phyloP scores from a whole-genome alignment of 1,139 yeast species.

The Kodamaea suecica region DNA sequence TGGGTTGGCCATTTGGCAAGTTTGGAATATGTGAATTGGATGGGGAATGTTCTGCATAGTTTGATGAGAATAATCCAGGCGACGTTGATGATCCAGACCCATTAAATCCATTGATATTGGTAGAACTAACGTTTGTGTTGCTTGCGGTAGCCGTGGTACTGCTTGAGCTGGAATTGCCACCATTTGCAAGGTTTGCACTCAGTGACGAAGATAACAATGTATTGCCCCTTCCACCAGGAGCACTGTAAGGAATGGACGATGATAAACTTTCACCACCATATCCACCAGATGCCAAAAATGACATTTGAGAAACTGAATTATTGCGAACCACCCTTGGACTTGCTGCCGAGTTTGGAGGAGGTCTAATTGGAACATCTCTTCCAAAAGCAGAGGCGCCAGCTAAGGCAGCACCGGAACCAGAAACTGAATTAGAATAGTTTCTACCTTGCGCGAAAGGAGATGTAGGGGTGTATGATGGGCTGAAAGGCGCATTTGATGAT shows the following conservation, averaged over 20 bases:
- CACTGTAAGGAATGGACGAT: conserved; percentile 66
- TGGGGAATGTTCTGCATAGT: conserved; percentile 7
- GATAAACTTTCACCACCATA: conserved; percentile 51
- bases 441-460: conserved; percentile 19
- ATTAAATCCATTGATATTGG: background rate
- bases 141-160: conserved; percentile 9
- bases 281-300: conserved; percentile 34
- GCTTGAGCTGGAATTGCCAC: conserved; percentile 7
- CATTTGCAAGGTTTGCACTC: background rate
- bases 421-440: conserved; percentile 16
- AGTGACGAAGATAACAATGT: conserved; percentile 6
- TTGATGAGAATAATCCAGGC: background rate
- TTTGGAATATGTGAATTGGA: conserved; percentile 37
- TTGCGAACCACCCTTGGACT: conserved; percentile 44
- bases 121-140: conserved; percentile 5
- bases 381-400: conserved; percentile 10
- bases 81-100: background rate
- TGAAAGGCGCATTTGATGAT: conserved; percentile 7
- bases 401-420: conserved; percentile 6
- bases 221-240: conserved; percentile 55
- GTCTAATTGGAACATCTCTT: conserved; percentile 25
- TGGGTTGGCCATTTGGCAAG: conserved; percentile 53
- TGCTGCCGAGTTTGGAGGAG: conserved; percentile 23
- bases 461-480: conserved; percentile 15
- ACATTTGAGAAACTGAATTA: conserved; percentile 44